Base-by-base conservation (phyloP, 805 yeast species). In the Saccharomycopsis fibuligera region DNA sequence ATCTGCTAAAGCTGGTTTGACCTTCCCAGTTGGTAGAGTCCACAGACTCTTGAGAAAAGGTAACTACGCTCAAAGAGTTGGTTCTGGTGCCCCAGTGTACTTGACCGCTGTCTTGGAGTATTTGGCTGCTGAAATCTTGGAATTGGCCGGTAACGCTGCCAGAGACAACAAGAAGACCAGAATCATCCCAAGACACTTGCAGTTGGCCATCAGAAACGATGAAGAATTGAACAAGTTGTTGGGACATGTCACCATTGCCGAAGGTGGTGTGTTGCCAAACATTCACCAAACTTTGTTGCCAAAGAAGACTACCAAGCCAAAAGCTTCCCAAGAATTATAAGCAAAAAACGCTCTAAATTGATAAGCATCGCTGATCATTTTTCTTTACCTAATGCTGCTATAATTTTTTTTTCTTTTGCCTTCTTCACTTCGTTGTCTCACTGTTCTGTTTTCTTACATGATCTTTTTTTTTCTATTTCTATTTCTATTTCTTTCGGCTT, bases 1-100 rank as follows among this genome's bases (percentile, higher is more conserved):
- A 83, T 90, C 98, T 61, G 83, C 96, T 58, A 91, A 89, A 80
- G 97, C 98, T 67, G 97, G 97, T 72, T 81, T 91, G 68, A 86
- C 95, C 63, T 90, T 91, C 95, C 98, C 98, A 76, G 98, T 90
- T 61, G 98, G 98, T 73, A 90, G 97, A 82, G 93, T 91, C 62
- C 96, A 90, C 79, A 83, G 97, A 76, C 79, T 90, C 62, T 75
- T 90, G 67, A 87, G 95, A 81, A 88, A 84, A 76, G 96, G 96
- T 70, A 87, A 90, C 83, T 87, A 91, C 77, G 95, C 96, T 66
- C 95, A 89, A 76, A 83, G 98, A 78, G 83, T 91, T 63, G 97
- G 98, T 81, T 89, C 97, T 60, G 96, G 96, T 82, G 97, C 98
- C 64, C 97, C 98, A 75, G 91, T 90, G 57, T 90, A 90, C 76